phyloP scores from a whole-genome alignment of 257 asterid genomes.

The Avicennia marina region DNA sequence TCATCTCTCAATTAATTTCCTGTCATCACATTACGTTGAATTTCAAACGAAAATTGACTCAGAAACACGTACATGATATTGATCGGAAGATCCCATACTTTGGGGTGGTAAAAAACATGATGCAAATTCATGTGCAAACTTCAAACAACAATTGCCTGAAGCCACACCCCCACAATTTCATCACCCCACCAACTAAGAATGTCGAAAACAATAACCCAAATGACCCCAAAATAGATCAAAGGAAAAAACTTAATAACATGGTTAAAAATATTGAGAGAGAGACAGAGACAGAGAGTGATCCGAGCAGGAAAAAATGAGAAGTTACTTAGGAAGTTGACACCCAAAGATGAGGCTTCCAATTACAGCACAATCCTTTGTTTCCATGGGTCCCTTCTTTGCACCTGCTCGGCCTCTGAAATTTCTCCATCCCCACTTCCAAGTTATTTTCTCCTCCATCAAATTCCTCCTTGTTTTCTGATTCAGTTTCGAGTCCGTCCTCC shows the following conservation, averaged over 20 bases:
- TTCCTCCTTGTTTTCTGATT: neutral
- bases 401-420: slow-evolving; percentile 38
- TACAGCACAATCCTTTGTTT: slow-evolving; percentile 35
- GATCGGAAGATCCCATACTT: slow-evolving; percentile 11
- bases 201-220: neutral
- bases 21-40: no score
- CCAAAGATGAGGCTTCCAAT: slow-evolving; percentile 60
- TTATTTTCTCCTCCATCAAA: no score
- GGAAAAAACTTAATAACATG: neutral
- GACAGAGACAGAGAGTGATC: neutral
- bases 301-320: neutral
- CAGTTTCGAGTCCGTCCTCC: neutral
- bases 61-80: neutral
- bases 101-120: slow-evolving; percentile 32
- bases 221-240: neutral
- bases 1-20: neutral
- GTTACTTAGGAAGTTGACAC: slow-evolving; percentile 45
- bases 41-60: no score
- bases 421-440: slow-evolving; percentile 14
- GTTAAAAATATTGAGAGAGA: neutral
- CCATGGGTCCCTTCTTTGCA: slow-evolving; percentile 58
- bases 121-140: slow-evolving; percentile 18
- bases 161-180: slow-evolving; percentile 16
- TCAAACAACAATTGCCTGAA: slow-evolving; percentile 9
- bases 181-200: neutral